Evolutionary conservation across 768 basidiomycete genomes (phyloP), one percentile per base, ranked within the genome.

Genomic region (Royoungia palumana): DNA sequence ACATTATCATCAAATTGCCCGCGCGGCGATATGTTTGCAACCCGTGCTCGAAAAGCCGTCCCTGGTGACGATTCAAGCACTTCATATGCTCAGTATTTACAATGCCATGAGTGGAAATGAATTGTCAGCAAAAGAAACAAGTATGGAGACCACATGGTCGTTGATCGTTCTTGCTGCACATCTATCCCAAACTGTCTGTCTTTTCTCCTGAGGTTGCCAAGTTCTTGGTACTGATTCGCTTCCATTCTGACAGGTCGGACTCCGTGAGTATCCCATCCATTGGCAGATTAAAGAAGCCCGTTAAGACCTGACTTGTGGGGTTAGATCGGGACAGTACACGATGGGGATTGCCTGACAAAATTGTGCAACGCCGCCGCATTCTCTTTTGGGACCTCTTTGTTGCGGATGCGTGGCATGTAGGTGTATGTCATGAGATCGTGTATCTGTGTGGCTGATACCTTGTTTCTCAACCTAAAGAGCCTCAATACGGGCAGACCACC

Each of bases 301-400:
- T 35, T n/a, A 24, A 43, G 39, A 34, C 36, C 47, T 59, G 46
- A 63, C 37, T 17, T 36, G 43, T 48, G 58, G 48, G 42, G 35
- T 36, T 50, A 59, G 84, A 86, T 61, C 80, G 85, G 40, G 85
- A 87, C 54, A 82, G 81, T 50, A 74, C 73, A 13, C 68, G 79
- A 46, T 87, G 85, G 85, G 77, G 72, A 2, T 66, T 89, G n/a
- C 71, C 78, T 6, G 68, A 76, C 2, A 80, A 80, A 60, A 76
- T 81, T 55, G 81, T 88, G 0, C 76, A 85, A 52, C 70, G 85
- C 24, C 75, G 87, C 9, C 77, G 86, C 4, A 70, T 82, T 27
- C 68, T 87, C 10, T 89, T 90, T 67, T 90, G 87, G 87, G 85
- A 89, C 59, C 71, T 88, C 10, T 89, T 87, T 54, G 73, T 83